A percentile compares a stretch with the other conserved stretches of the same genome.
phyloP scores from a whole-genome alignment of 495 filamentous ascomycete genomes.

The Ramalina intermedia region DNA sequence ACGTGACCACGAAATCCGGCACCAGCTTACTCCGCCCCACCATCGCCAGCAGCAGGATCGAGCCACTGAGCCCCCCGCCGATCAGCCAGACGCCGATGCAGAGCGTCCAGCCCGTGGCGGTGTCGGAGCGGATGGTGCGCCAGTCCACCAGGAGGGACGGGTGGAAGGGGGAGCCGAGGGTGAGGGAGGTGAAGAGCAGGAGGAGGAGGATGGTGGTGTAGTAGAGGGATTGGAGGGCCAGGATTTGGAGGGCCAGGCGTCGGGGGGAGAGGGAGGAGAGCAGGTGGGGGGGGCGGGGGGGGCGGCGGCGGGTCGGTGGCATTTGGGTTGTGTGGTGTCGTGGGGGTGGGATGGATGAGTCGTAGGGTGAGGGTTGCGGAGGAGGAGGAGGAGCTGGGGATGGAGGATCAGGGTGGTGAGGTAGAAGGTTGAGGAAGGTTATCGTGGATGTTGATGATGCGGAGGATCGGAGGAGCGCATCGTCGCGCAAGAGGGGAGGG shows the following conservation, averaged over 20 bases:
- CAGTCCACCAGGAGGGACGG: slow-evolving; percentile 58
- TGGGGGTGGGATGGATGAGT: neutral
- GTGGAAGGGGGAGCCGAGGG: slow-evolving; percentile 43
- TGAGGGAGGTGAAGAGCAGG: slow-evolving; percentile 77
- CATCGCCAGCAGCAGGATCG: slow-evolving; percentile 21
- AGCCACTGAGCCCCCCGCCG: slow-evolving; percentile 57
- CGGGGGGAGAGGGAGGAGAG: slow-evolving; percentile 70
- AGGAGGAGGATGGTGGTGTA: slow-evolving; percentile 61
- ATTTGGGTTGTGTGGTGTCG: neutral
- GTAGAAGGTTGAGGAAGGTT: neutral
- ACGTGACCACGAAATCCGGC: slow-evolving; percentile 76
- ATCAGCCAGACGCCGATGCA: slow-evolving; percentile 78
- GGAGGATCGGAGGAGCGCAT: neutral
- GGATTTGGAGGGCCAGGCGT: slow-evolving; percentile 76
- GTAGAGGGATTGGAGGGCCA: slow-evolving; percentile 70
- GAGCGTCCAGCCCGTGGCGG: slow-evolving; percentile 80
- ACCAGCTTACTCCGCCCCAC: slow-evolving; percentile 18
- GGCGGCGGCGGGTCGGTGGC: slow-evolving; percentile 34
- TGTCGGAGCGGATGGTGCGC: slow-evolving; percentile 74
- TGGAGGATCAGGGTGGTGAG: neutral
- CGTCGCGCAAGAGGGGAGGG: neutral
- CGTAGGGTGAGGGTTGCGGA: neutral
- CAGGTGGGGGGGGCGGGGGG: slow-evolving; percentile 63
- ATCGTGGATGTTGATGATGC: neutral
- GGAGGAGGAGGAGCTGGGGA: neutral